Evolutionary conservation across 306 rosid species (phyloP), one percentile per base, ranked within the genome.

Genomic region (Spatholobus suberectus): DNA sequence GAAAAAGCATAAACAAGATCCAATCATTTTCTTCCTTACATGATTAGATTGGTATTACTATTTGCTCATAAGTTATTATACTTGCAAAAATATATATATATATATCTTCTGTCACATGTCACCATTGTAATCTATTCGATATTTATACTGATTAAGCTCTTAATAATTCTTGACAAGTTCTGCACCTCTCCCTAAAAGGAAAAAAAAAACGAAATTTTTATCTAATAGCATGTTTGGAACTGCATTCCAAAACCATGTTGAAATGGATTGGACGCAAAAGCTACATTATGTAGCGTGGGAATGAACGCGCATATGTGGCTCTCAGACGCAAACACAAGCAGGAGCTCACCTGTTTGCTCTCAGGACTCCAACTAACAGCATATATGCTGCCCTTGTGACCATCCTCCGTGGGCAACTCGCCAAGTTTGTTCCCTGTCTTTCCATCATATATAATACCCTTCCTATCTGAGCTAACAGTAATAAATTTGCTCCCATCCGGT

Each of bases 351-450:
- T 88, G 91, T 87, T 92, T 96, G 20, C 98, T 92, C 89, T 96
- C 94, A 77, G 97, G 93, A 86, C 97, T 94, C 97, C 98, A 96
- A 81, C 97, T 90, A 85, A 88, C 91, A 75, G 98, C 97, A 87
- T 96, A 96, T 81, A 96, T 92, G 86, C 97, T 96, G 52, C 99
- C 99, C 61, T 89, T 94, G 85, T 96, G 98, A 55, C 97, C 97
- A 69, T 88, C 97, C 84, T 91, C 97, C 6, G 93, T 70, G 6
- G 92, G 87, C 70, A 96, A 88, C 82, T 92, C 99, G 15, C 98
- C 97, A 20, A 96, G 94, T 86, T 92, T 94, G 75, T 81, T 87
- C 34, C 92, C 97, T 20, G 88, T 94, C 86, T 96, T 96, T 70
- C 90, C 98, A 70, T 96, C 97, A 73, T 85, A 96, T 71, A 96